Evolutionary conservation across 768 basidiomycete genomes (phyloP), one percentile per base, ranked within the genome.

Genomic region (Calocera cornea): DNA sequence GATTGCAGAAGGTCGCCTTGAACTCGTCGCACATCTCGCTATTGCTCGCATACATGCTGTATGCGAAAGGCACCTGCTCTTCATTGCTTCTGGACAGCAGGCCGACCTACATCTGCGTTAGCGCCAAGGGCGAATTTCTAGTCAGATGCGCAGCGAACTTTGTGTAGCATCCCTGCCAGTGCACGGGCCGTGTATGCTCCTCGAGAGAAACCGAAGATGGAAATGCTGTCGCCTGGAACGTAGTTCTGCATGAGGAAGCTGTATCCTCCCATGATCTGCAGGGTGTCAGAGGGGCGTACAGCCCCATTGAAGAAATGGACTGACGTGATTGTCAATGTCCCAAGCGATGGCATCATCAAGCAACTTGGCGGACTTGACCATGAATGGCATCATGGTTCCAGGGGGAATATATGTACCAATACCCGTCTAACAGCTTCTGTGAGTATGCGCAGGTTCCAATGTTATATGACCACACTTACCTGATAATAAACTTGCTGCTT

Each of bases 231-330:
- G 81, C 89, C 90, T 0, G 76, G 71, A 19, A 77, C 79, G 73
- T 87, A 90, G 72, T 87, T 90, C 69, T 87, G 81, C 90, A 92
- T 90, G 65, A 92, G 77, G 74, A 86, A 92, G 69, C 77, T 78
- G 75, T 92, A 92, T 0, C 90, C 90, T 8, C 83, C 86, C 68
- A 68, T 69, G n/a, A 70, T 65, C 70, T 70, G 29, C 27, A 17
- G 19, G 19, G 19, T 19, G 7, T 24, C 44, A 47, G 29, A 67
- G 64, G 44, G 5, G 7, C 19, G 19, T 7, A 47, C 19, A 3
- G 19, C 8, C 19, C 19, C 19, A 5, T 17, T 47, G 7, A 38
- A 38, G 7, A 5, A 5, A n/a, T n/a, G n/a, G 19, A 19, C 44
- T 64, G 33, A 71, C 69, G 38, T 71, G 70, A 11, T 44, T 67